These are phyloP conservation scores for Solanum medicagineum DNA, from an alignment of 257 asterid genomes.

Conservation along the genomic window DNA sequence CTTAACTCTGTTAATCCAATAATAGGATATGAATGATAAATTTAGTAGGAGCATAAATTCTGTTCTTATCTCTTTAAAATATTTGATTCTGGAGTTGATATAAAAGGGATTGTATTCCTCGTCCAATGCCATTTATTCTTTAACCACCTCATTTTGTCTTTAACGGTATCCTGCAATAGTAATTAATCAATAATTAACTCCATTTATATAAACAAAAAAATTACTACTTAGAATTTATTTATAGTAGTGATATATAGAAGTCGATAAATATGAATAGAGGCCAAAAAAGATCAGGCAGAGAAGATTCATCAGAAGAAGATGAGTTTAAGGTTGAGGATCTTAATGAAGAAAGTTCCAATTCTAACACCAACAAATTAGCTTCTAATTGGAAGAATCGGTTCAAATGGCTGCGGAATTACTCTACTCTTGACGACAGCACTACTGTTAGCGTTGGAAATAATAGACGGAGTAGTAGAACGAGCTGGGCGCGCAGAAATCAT, in stretches of 20 bases:
- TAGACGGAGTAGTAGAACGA: neutral
- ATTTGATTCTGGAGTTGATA: neutral
- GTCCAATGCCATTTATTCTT: neutral
- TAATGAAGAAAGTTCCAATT: neutral
- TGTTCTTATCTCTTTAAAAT: neutral
- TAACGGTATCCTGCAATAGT: neutral
- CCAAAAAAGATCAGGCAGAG: neutral
- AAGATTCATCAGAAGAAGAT: slow-evolving; percentile 25
- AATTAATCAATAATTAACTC: neutral
- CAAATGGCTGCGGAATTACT: slow-evolving; percentile 11
- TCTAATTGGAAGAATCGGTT: slow-evolving; percentile 18
- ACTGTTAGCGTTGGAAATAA: neutral
- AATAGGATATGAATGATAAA: neutral
- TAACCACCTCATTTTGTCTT: neutral
- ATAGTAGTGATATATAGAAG: neutral
- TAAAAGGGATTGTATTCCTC: neutral
- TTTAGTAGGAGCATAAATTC: neutral
- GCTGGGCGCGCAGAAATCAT: neutral
- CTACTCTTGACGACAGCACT: slow-evolving; percentile 1
- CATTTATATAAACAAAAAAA: neutral
- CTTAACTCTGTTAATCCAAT: neutral
- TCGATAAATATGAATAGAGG: neutral
- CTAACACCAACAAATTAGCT: slow-evolving; percentile 3
- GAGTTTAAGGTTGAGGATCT: slow-evolving; percentile 25
- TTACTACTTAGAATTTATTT: neutral